Evolutionary conservation across 2,329 filamentous ascomycete species (phyloP), one percentile per base, ranked within the genome.

Genomic region (Setomelanomma holmii): DNA sequence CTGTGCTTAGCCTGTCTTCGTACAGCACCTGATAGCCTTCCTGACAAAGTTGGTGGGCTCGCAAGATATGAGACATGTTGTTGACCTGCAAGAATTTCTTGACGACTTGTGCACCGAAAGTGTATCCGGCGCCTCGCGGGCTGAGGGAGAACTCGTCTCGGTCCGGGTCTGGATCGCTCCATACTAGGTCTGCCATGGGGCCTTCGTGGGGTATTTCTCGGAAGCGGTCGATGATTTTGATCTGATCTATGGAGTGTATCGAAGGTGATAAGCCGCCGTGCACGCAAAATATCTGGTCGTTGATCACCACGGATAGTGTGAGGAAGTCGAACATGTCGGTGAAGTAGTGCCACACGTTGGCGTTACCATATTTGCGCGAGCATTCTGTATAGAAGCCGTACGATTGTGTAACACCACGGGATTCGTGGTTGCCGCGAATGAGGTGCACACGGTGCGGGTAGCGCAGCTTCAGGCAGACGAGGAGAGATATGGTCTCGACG

Each of bases 241-340:
- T 98, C 78, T 99, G 95, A 75, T 99, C 95, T 72, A 99, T 97
- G 39, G 91, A 96, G 77, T 99, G 95, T 73, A 99, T 98, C 23
- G 88, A 89, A 20, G 79, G 77, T 41, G 74, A 75, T 72, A 76
- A 76, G 80, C 88, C 95, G 73, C 95, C 95, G 75, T 99, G 95
- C 5, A 99, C 95, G 76, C 95, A 99, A 76, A 99, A 99, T 63
- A 99, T 99, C 75, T 98, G 91, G 76, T 99, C 90, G 75, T 98
- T 96, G 73, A 99, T 99, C 59, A 99, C 93, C 55, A 98, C 96
- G 67, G 91, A 96, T 51, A 99, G 81, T 6, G 93, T 98, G 59
- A 99, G 82, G 76, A 96, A 99, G 78, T 99, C 95, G 77, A 99
- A 99, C 93, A 99, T 98, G 79, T 99, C 95, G 61, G 95, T 99